Evolutionary conservation across 164 flowering plant species (phyloP).

Genomic region (Echeveria elegans): DNA sequence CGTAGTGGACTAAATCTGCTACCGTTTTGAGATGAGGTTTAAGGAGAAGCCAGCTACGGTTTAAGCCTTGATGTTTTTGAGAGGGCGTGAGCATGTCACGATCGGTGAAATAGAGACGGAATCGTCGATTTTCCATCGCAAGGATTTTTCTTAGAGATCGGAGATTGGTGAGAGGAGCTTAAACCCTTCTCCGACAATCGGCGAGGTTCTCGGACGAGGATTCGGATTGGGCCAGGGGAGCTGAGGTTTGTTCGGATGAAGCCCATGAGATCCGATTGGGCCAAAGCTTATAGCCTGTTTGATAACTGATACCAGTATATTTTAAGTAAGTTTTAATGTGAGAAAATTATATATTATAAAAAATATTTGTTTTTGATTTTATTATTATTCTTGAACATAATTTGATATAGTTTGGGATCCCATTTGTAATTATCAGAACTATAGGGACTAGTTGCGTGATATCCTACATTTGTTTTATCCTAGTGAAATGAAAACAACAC

Average conservation of each 20-base stretch:
- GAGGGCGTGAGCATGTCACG: constrained; percentile 31
- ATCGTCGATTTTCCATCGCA: constrained; percentile 24
- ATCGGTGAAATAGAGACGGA: constrained; percentile 45
- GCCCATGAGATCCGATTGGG: neutral
- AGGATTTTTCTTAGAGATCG: neutral
- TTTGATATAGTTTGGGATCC: too few species aligned
- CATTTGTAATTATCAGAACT: too few species aligned
- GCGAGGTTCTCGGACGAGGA: neutral
- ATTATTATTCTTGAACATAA: too few species aligned
- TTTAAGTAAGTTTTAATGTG: too few species aligned
- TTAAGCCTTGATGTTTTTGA: constrained; percentile 45
- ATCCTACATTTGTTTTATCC: too few species aligned
- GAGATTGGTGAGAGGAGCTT: neutral
- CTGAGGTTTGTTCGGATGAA: neutral
- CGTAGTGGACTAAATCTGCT: constrained; percentile 35
- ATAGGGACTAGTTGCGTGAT: too few species aligned
- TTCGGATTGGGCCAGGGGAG: neutral
- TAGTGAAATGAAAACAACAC: too few species aligned
- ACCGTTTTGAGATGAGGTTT: constrained; percentile 41
- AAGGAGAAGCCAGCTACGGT: constrained; percentile 53
- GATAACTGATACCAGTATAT: too few species aligned
- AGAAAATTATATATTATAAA: too few species aligned
- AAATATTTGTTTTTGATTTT: too few species aligned
- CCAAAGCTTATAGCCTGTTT: neutral
- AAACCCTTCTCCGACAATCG: constrained; percentile 2